Percentiles rank a stretch among this genome's conserved stretches.
Evolutionary conservation across 192 early-diverging fungal species (phyloP).

Genomic region (Dissophora globulifera): DNA sequence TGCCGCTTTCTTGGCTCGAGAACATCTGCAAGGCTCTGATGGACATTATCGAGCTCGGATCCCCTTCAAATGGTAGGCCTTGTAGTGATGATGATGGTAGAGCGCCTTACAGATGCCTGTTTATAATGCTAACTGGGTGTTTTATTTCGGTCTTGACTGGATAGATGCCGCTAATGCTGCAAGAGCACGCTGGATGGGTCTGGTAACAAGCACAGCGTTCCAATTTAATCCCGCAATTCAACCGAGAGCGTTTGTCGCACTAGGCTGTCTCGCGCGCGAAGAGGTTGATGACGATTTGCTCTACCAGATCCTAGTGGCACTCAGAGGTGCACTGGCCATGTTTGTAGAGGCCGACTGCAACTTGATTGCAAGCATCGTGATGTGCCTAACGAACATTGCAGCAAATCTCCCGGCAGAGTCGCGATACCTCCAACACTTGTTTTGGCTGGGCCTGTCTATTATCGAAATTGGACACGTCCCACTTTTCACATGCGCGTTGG

Average conservation of each 20-base stretch:
- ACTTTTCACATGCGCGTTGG: constrained; percentile 78
- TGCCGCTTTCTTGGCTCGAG: constrained; percentile 60
- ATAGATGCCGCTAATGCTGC: constrained; percentile 82
- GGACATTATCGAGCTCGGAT: constrained; percentile 73
- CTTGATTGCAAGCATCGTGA: constrained; percentile 87
- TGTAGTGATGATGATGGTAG: not conserved
- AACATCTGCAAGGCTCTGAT: constrained; percentile 70
- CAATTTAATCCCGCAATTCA: constrained; percentile 94
- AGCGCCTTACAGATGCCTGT: not conserved
- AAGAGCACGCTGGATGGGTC: constrained; percentile 92
- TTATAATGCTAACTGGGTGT: too few relatives aligned
- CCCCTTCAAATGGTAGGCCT: constrained; percentile 67
- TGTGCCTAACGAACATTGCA: constrained; percentile 91
- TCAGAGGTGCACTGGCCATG: constrained; percentile 85
- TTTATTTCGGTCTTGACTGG: too few relatives aligned
- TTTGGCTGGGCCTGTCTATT: constrained; percentile 91
- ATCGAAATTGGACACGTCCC: constrained; percentile 88
- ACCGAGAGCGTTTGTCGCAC: constrained; percentile 90
- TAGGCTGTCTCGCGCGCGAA: constrained; percentile 89
- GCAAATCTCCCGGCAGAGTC: constrained; percentile 84
- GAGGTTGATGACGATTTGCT: constrained; percentile 92
- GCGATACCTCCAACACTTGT: constrained; percentile 83
- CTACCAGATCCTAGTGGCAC: constrained; percentile 92
- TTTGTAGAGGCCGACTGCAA: constrained; percentile 86
- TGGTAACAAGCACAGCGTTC: constrained; percentile 93